Evolutionary conservation across 179 eudicot species (phyloP).

Genomic region (Sideroxylon spinosum): DNA sequence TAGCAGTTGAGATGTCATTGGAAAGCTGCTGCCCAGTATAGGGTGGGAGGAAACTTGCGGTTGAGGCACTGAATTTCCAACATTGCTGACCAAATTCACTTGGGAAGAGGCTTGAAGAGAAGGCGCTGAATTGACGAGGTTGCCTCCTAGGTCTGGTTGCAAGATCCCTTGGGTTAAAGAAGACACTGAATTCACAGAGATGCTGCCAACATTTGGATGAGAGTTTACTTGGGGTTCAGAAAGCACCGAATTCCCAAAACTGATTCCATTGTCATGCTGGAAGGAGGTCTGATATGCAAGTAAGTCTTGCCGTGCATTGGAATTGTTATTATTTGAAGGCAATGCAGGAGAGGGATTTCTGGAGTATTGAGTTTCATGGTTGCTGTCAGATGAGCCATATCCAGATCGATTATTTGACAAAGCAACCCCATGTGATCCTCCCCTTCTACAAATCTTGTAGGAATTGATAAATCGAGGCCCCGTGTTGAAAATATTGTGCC

Average conservation of each 20-base stretch:
- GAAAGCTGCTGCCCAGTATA: not conserved
- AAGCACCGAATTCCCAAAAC: not conserved
- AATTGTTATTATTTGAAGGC: constrained; percentile 3
- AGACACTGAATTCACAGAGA: constrained; percentile 1
- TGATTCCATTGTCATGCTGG: not conserved
- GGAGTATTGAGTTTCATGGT: constrained; percentile 17
- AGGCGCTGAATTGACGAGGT: not conserved
- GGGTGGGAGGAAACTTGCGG: constrained; percentile 20
- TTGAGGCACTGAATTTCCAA: constrained; percentile 17
- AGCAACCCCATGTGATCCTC: constrained; percentile 19
- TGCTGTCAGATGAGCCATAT: constrained; percentile 17
- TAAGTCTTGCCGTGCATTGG: constrained; percentile 19
- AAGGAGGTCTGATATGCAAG: not conserved
- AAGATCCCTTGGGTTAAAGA: constrained; percentile 65
- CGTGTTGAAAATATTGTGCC: constrained; percentile 12
- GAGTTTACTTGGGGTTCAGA: constrained; percentile 41
- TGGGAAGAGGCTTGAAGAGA: constrained; percentile 16
- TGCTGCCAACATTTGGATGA: not conserved
- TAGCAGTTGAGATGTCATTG: too few species aligned
- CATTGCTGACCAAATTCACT: not conserved
- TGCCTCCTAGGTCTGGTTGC: constrained; percentile 41
- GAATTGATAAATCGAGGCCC: constrained; percentile 29
- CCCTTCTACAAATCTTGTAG: constrained; percentile 34
- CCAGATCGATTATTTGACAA: constrained; percentile 21
- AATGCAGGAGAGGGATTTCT: constrained; percentile 20